Conservation (phyloP, 192 early-diverging fungal genomes). For the Mortierella claussenii region DNA sequence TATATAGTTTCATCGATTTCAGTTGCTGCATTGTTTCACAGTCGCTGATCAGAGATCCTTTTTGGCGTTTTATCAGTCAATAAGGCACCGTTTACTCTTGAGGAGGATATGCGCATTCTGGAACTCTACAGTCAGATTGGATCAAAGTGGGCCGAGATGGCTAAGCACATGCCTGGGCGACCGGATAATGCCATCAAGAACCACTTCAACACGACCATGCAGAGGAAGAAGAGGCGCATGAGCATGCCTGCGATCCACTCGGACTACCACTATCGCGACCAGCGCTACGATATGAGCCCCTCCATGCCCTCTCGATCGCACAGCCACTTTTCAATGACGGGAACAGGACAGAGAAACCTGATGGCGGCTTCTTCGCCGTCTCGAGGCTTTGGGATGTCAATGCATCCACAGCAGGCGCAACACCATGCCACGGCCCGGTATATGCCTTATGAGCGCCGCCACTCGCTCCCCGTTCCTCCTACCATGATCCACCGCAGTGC, state of each 20-base stretch:
- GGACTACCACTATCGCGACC: conserved; percentile 6
- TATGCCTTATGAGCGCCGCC: conserved; percentile 47
- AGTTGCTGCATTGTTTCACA: no score
- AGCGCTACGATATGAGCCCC: not conserved
- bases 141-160: conserved; percentile 53
- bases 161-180: conserved; percentile 43
- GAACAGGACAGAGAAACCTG: not conserved
- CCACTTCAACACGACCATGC: conserved; percentile 53
- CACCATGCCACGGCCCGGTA: conserved; percentile 28
- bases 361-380: conserved; percentile 6
- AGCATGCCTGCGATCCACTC: conserved; percentile 33
- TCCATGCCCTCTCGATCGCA: not conserved
- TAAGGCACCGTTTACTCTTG: conserved; percentile 45
- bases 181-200: conserved; percentile 54
- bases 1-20: no score
- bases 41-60: not conserved
- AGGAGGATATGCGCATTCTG: conserved; percentile 41
- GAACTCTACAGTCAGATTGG: conserved; percentile 43
- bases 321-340: not conserved
- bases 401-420: conserved; percentile 6
- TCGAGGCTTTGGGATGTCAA: not conserved
- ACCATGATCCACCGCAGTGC: conserved; percentile 4
- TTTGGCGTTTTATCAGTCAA: conserved; percentile 22
- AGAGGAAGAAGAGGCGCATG: conserved; percentile 41
- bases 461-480: conserved; percentile 27